A percentile compares a stretch with the other conserved stretches of the same genome.
Conservation (phyloP, 2,329 filamentous ascomycete genomes). For the Thelonectria rubi region DNA sequence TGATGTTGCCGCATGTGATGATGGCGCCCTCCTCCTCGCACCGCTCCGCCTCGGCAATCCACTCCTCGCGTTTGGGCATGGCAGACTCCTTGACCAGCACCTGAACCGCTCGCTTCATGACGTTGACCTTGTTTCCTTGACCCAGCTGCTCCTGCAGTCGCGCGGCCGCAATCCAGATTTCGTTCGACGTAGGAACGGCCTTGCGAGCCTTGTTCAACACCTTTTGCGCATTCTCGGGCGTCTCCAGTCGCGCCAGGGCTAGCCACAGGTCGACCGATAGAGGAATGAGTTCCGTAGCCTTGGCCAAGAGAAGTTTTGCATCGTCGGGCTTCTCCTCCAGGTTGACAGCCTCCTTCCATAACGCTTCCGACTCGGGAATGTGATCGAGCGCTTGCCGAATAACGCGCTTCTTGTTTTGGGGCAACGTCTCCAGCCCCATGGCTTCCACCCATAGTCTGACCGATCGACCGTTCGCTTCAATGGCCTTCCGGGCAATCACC, state of each 20-base stretch:
- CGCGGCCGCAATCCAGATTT: constrained; percentile 96
- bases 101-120: constrained; percentile 94
- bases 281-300: constrained; percentile 94
- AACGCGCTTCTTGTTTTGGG: constrained; percentile 89
- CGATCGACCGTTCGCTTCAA: constrained; percentile 89
- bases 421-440: constrained; percentile 87
- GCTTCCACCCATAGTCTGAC: constrained; percentile 94
- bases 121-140: constrained; percentile 80
- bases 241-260: constrained; percentile 88
- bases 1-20: constrained; percentile 87
- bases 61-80: constrained; percentile 97
- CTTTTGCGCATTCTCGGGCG: constrained; percentile 89
- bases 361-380: constrained; percentile 89
- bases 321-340: constrained; percentile 90
- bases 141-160: constrained; percentile 89
- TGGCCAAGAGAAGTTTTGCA: constrained; percentile 87
- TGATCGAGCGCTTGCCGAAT: constrained; percentile 91
- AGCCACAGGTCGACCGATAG: constrained; percentile 95
- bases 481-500: constrained; percentile 91
- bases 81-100: constrained; percentile 89
- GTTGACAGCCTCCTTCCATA: constrained; percentile 99
- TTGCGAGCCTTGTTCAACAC: constrained; percentile 96
- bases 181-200: constrained; percentile 89
- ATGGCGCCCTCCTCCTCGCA: constrained; percentile 92
- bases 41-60: constrained; percentile 93